Evolutionary conservation across 225 moss, liverwort and hornwort genomes (phyloP), one percentile per base, ranked within the genome.

Genomic region (Lunularia cruciata): DNA sequence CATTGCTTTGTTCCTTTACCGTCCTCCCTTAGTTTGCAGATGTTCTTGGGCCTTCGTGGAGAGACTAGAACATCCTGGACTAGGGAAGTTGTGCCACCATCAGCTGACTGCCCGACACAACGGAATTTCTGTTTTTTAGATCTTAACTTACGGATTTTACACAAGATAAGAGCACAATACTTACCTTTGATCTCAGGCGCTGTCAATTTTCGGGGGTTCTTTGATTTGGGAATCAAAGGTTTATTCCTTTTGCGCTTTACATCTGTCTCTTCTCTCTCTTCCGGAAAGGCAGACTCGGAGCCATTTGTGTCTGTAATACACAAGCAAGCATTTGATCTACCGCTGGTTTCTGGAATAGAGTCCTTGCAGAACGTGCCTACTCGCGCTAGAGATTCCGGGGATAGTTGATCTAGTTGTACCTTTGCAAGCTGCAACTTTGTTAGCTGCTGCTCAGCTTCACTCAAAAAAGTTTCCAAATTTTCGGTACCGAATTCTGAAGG

Each of bases 361-460:
- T 36, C 28, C 40, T 48, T 67, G 55, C 20, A n/a, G 36, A 68
- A 42, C 53, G 42, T 43, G 35, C 34, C 42, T 12, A 57, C 30
- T 36, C 25, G 57, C 73, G 27, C 36, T 40, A 47, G 5, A 12
- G 67, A 27, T 45, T 55, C 56, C 6, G 60, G n/a, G 32, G 75
- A 76, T 30, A 48, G 28, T 22, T 57, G 51, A 38, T 25, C 42
- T 9, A 77, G 36, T 40, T 73, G 76, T 39, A 31, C 35, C 60
- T 47, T 76, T 3, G 81, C 81, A 66, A 60, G 48, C 38, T 77
- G 73, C 60, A 81, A 60, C 53, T 45, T 73, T 2, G 43, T 32
- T 15, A 81, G 65, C 36, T 81, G 76, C 33, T 81, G 69, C 33
- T 73, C 76, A 54, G 65, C 81, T 66, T 73, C 73, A 2, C 57